phyloP scores from a whole-genome alignment of 2,329 filamentous ascomycete species.

The Fusarium robinianum region DNA sequence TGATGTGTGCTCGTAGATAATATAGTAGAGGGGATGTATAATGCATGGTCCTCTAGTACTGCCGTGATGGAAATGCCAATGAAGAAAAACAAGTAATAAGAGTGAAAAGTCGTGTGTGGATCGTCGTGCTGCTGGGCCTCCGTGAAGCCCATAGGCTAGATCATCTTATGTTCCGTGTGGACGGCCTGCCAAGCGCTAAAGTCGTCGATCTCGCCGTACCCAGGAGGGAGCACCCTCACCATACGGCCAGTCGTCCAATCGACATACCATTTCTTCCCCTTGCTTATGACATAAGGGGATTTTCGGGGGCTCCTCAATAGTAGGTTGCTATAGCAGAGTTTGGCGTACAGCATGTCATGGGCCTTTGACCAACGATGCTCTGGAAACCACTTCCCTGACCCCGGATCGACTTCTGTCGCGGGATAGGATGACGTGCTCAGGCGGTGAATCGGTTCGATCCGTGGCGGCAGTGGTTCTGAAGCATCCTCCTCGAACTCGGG shows the following conservation, averaged over 20 bases:
- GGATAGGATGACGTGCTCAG: conserved; percentile 52
- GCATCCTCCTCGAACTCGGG: conserved; percentile 29
- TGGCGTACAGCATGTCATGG: conserved; percentile 64
- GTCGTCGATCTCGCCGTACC: conserved; percentile 56
- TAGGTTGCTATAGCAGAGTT: conserved; percentile 63
- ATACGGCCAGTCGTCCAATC: conserved; percentile 63
- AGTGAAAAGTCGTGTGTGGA: neutral
- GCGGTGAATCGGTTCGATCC: conserved; percentile 43
- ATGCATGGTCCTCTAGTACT: conserved; percentile 4
- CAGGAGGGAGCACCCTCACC: conserved; percentile 57
- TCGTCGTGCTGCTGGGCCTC: conserved; percentile 1
- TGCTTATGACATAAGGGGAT: conserved; percentile 60
- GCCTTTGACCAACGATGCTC: conserved; percentile 58
- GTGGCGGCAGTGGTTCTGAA: conserved; percentile 31
- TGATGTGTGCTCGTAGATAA: neutral
- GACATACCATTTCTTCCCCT: conserved; percentile 62
- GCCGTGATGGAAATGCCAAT: conserved; percentile 8
- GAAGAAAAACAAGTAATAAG: neutral
- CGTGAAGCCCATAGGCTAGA: conserved; percentile 38
- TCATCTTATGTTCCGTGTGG: conserved; percentile 53
- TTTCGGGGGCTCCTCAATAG: conserved; percentile 61
- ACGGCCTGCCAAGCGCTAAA: conserved; percentile 56
- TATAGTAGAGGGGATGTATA: too few relatives aligned
- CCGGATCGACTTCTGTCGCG: conserved; percentile 51
- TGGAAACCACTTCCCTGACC: conserved; percentile 61